A percentile compares a stretch with the other conserved stretches of the same genome.
phyloP scores from a whole-genome alignment of 1,284 basidiomycete genomes.

The Sporisorium scitamineum region DNA sequence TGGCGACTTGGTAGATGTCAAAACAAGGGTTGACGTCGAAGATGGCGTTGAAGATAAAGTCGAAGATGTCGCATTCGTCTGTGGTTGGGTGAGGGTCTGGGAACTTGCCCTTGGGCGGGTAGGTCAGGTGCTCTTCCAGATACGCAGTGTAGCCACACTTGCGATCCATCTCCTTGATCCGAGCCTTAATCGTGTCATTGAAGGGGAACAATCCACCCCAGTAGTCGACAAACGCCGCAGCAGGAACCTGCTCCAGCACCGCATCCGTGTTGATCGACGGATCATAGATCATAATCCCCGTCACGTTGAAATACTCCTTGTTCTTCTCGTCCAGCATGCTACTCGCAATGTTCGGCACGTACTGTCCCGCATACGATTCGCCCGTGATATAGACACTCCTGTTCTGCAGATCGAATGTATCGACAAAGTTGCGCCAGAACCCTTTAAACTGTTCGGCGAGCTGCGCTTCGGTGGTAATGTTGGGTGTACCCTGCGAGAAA shows the following conservation, averaged over 20 bases:
- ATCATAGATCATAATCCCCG: constrained; percentile 66
- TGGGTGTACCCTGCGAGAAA: constrained; percentile 79
- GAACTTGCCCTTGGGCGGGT: constrained; percentile 59
- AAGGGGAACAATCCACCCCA: constrained; percentile 44
- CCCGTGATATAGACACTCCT: constrained; percentile 58
- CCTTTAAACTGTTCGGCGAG: constrained; percentile 68
- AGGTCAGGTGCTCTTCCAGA: constrained; percentile 57
- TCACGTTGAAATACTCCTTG: constrained; percentile 56
- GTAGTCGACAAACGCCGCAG: constrained; percentile 42
- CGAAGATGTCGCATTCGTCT: constrained; percentile 37
- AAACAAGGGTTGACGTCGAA: constrained; percentile 54
- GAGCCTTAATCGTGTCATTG: constrained; percentile 37
- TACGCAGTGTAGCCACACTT: constrained; percentile 56
- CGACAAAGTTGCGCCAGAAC: constrained; percentile 60
- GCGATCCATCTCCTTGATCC: constrained; percentile 40
- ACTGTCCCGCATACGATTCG: constrained; percentile 94
- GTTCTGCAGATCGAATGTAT: constrained; percentile 54
- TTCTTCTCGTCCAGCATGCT: constrained; percentile 50
- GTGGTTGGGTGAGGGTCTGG: constrained; percentile 32
- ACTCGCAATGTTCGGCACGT: constrained; percentile 86
- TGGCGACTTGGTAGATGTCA: constrained; percentile 44
- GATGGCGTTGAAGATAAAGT: constrained; percentile 23
- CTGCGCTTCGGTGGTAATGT: constrained; percentile 72
- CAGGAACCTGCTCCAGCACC: constrained; percentile 53
- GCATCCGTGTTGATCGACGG: constrained; percentile 55